Percentiles rank a stretch among this genome's conserved stretches.
Conservation (phyloP, 73 alveolate species). For the Effrenium voratum region DNA sequence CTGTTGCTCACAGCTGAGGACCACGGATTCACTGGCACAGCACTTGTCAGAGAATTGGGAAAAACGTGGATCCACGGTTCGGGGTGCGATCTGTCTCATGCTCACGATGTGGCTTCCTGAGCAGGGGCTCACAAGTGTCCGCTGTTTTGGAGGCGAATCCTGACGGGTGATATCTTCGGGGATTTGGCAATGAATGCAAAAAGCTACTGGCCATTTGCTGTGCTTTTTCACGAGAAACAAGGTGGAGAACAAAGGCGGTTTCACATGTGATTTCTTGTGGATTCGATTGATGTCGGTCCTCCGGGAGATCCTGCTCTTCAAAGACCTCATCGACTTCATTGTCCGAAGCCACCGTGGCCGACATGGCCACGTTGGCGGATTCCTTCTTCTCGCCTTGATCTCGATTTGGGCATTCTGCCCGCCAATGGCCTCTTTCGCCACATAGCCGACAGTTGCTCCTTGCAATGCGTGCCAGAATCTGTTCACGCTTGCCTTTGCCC, state of each 20-base stretch:
- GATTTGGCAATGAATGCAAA: too few relatives aligned
- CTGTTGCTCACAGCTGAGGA: too few relatives aligned
- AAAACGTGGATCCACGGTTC: not conserved
- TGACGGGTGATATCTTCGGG: too few relatives aligned
- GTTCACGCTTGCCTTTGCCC: not conserved
- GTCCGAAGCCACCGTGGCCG: not conserved
- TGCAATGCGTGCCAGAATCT: not conserved
- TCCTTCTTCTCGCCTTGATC: not conserved
- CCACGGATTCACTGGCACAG: not conserved
- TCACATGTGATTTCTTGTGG: not conserved
- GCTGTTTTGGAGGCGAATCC: too few relatives aligned
- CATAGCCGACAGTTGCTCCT: not conserved
- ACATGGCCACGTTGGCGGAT: too few relatives aligned
- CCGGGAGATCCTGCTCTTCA: not conserved
- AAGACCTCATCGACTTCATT: not conserved
- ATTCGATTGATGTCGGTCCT: not conserved
- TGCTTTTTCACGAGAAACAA: too few relatives aligned
- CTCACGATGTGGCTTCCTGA: not conserved
- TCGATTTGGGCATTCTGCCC: not conserved
- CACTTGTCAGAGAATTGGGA: not conserved
- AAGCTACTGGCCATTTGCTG: too few relatives aligned
- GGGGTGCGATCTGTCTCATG: too few relatives aligned
- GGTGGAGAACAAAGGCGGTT: too few relatives aligned
- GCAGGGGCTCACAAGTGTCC: too few relatives aligned
- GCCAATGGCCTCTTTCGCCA: not conserved